Evolutionary conservation across 2,329 filamentous ascomycete genomes (phyloP), one percentile per base, ranked within the genome.

Genomic region (Xylariaceae sp.): DNA sequence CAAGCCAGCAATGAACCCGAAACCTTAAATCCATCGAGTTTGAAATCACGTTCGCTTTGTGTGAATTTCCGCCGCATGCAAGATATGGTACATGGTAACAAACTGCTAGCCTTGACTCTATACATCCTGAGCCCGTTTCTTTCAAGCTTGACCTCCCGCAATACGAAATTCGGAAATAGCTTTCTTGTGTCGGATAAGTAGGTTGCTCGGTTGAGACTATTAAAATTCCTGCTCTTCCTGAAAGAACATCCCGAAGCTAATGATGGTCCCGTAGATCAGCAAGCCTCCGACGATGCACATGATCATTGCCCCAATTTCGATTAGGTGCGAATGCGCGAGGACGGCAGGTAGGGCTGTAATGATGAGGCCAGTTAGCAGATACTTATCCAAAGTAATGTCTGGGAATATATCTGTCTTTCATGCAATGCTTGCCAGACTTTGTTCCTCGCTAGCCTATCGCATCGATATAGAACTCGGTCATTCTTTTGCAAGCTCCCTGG

Each of bases 241-340:
- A 81, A 99, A 99, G 78, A 97, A 99, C 86, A 97, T 89, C 62
- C 89, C 88, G 74, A 99, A 99, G 77, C 89, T 94, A 75, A 99
- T 95, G 71, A 99, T 97, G 42, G 94, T 99, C 52, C 91, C 91
- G 75, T 99, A 99, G 72, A 99, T 99, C 70, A 99, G 77, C 55
- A 97, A 78, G 46, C 94, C 94, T 23, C 94, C 94, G 46, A 93
- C 76, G 65, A 99, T 89, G 46, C 90, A 95, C 94, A 99, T 99
- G 70, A 91, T 78, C 86, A 96, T 96, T 42, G 94, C 94, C 46
- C 91, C 86, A 53, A 88, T 74, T 58, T 85, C 78, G 69, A 99
- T 99, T 59, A 94, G 81, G 53, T 84, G 84, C 58, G 90, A 89
- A 74, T 97, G 94, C 40, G 92, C 92, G 46, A 99, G 85, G 32